Percentiles rank a stretch among this genome's conserved stretches.
phyloP scores from a whole-genome alignment of 495 filamentous ascomycete genomes.

The Cetradonia linearis region DNA sequence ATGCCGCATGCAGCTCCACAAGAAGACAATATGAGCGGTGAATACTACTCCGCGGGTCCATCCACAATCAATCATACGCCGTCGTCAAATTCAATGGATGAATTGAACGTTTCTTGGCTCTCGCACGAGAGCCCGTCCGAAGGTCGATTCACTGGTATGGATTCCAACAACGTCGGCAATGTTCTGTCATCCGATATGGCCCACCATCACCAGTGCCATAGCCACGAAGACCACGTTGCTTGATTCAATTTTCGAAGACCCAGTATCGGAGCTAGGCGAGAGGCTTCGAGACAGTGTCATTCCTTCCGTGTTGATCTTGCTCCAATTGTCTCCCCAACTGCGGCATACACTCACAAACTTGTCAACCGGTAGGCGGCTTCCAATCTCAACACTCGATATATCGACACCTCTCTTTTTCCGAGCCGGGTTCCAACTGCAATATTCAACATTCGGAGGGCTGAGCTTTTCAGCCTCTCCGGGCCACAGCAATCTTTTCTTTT shows the following conservation, averaged over 20 bases:
- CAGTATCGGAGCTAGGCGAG: not conserved
- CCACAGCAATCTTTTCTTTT: not conserved
- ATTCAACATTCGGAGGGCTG: too few relatives aligned
- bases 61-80: not conserved
- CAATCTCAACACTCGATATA: too few relatives aligned
- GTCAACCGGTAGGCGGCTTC: too few relatives aligned
- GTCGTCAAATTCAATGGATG: not conserved
- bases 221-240: not conserved
- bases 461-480: not conserved
- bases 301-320: not conserved
- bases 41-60: not conserved
- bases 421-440: too few relatives aligned
- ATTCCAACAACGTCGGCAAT: not conserved
- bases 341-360: not conserved
- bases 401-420: too few relatives aligned
- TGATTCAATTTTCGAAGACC: not conserved
- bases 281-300: not conserved
- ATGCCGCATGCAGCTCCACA: too few relatives aligned
- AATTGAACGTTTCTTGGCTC: not conserved
- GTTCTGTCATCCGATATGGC: not conserved
- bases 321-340: not conserved
- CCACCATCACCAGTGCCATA: not conserved
- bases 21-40: not conserved
- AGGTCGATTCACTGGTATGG: not conserved
- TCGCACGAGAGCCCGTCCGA: not conserved